Evolutionary conservation across 2,329 filamentous ascomycete species (phyloP), one percentile per base, ranked within the genome.

Genomic region (Peltaster fructicola): DNA sequence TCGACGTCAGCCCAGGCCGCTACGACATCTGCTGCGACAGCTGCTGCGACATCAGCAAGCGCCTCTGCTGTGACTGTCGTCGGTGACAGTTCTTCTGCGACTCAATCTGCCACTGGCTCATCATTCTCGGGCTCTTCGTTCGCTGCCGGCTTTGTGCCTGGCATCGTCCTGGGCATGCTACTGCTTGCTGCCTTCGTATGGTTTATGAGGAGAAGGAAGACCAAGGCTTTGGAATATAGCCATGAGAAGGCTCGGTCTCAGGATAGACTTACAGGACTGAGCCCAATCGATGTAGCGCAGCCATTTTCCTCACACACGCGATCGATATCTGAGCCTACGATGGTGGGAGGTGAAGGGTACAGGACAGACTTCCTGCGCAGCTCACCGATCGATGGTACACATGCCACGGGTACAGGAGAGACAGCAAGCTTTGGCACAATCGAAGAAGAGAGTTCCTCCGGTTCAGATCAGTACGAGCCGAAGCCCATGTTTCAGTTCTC

Each of bases 91-190:
- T 12, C 23, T 15, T 17, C 18, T 4, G 11, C 15, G 15, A 11
- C 16, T 7, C 13, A 15, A 10, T 15, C 30, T 11, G n/a, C 15
- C 14, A 29, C 24, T 7, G 10, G 24, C 12, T 18, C 23, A 3
- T 12, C 18, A 7, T 50, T 49, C 27, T 46, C 40, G 7, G 42
- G 39, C 8, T 35, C 27, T 6, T 44, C 44, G n/a, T 47, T 50
- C 23, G 44, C 41, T 6, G 45, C 43, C 5, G 47, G 46, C 17
- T 44, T 51, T 24, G 22, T 50, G 6, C 45, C 46, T 10, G 47
- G 46, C 8, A 41, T 51, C 9, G 17, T 39, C 5, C 15, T 50
- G 12, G 46, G 46, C 9, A 36, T 37, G 8, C 22, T 46, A 8
- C 17, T 43, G 2, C 29, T 37, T 10, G 38, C 37, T 16, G 25